Base-by-base conservation (phyloP, 495 filamentous ascomycete genomes). In the Aspergillus kassunensis region DNA sequence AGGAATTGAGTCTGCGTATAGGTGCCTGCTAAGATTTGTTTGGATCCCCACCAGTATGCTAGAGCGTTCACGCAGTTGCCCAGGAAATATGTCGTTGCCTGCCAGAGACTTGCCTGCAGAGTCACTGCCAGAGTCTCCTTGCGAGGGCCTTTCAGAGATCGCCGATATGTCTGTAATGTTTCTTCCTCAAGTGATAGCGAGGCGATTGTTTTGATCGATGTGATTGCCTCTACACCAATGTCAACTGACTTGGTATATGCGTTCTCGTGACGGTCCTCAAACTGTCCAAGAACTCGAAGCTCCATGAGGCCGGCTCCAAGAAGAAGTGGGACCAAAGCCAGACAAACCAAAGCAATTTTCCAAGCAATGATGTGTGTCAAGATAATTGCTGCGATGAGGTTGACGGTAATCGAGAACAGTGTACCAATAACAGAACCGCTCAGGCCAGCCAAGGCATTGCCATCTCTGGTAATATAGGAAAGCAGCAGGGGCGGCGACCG, bases 31-130 rank as follows among this genome's bases (percentile, higher is more conserved):
- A 78, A 68, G 19, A 87, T 79, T 44, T 82, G 77, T 41, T 77
- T 79, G 1, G 80, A 70, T n/a, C 84, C 84, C 77, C 84, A 88
- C 79, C 82, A 86, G 59, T 86, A 87, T 5, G 83, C 83, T 15
- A 88, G 65, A 0, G 82, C 83, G 54, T 84, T 81, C 12, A 86
- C 74, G 10, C 78, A 64, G 49, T 80, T 71, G 15, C 75, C 71
- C 9, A 78, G 57, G 58, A 73, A 77, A 44, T 81, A 77, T 13
- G 77, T 75, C 18, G 79, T 68, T 4, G 79, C 77, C 42, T 79
- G 79, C 69, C 77, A 80, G 23, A 77, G 47, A 51, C 72, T 79
- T 27, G 73, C 70, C 49, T 70, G 73, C 11, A 77, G 23, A 41
- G 72, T 79, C 9, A 75, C 73, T 31, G 60, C 56, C 8, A 73